Base-by-base conservation (phyloP, 495 filamentous ascomycete genomes). In the Daldinia loculata region DNA sequence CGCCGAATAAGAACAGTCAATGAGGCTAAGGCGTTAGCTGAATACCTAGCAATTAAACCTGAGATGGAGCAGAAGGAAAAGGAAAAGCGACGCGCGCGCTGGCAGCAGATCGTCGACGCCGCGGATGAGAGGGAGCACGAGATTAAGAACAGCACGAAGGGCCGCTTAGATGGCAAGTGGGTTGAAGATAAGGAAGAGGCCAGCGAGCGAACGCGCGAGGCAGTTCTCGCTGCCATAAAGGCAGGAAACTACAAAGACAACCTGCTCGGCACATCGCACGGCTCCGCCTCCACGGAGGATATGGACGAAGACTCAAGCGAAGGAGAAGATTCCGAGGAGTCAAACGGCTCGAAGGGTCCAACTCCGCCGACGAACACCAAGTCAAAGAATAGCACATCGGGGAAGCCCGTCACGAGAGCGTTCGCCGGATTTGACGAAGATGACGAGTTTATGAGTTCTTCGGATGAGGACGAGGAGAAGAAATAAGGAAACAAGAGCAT, bases 31-130 rank as follows among this genome's bases (percentile, higher is more conserved):
- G 91, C 92, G 3, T 84, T 99, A 32, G 94, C 96, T 0, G 95
- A 98, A 77, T 98, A 97, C 76, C 86, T 98, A 2, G 94, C 95
- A 12, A 89, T 95, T 60, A 98, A 98, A 77, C 95, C 96, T 0
- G 95, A 97, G 63, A 97, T 98, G 94, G 95, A 97, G 63, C 88
- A 89, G 73, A 91, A 91, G 75, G 95, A 97, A 76, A 93, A 93
- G 65, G 94, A 96, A 76, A 90, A 91, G 78, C 86, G 93, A 48
- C 83, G 89, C 51, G 87, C 89, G 77, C 79, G 93, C 51, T 97
- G 93, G 92, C 87, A 95, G 78, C 85, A 92, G 64, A 89, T 98
- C 29, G 90, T 97, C 38, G 93, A 93, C 22, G 82, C 89, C 56
- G 90, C 94, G 1, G 95, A 98, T 75, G 85, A 87, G 59, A 90